Conservation (phyloP, 2,329 filamentous ascomycete species). For the Fusarium buxicola region DNA sequence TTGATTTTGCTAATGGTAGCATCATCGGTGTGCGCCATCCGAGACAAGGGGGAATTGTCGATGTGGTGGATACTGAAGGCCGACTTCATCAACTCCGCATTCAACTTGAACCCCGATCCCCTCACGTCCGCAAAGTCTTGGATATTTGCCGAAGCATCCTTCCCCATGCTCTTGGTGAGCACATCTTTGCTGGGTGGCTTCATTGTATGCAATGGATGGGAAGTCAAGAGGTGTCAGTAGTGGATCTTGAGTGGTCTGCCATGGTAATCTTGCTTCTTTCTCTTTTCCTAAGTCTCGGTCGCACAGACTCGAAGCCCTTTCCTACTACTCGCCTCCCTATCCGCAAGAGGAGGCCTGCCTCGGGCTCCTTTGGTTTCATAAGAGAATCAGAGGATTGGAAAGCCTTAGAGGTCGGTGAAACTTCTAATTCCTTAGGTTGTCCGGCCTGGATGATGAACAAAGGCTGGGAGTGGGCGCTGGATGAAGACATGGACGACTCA, state of each 20-base stretch:
- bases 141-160: conserved; percentile 73
- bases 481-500: conserved; percentile 59
- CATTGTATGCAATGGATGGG: conserved; percentile 77
- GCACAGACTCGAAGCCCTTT: conserved; percentile 44
- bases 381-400: conserved; percentile 60
- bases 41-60: conserved; percentile 70
- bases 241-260: conserved; percentile 76
- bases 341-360: conserved; percentile 49
- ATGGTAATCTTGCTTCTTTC: conserved; percentile 72
- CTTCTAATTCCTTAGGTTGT: conserved; percentile 60
- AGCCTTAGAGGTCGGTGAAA: conserved; percentile 59
- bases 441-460: conserved; percentile 70
- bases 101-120: conserved; percentile 72
- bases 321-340: conserved; percentile 45
- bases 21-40: conserved; percentile 68
- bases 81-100: conserved; percentile 75
- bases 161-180: conserved; percentile 68
- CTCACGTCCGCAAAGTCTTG: conserved; percentile 71
- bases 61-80: conserved; percentile 72
- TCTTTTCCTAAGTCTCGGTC: conserved; percentile 70
- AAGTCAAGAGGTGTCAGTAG: conserved; percentile 57
- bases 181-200: conserved; percentile 77
- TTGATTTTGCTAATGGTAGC: conserved; percentile 60
- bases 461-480: conserved; percentile 79
- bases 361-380: conserved; percentile 52